Evolutionary conservation across 805 yeast species (phyloP).

Genomic region (Suhomyces emberorum): DNA sequence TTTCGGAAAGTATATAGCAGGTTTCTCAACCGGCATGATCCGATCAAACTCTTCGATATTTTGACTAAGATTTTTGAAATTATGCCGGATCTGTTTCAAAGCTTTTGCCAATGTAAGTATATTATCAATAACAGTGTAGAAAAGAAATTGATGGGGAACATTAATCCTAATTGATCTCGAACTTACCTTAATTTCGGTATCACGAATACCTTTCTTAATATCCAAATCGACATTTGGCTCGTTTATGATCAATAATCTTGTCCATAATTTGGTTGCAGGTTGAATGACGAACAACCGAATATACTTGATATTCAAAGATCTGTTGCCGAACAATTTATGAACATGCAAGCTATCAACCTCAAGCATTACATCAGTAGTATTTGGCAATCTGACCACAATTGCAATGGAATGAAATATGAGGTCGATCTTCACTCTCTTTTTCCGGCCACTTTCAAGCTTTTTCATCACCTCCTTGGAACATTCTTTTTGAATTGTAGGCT

Average conservation of each 20-base stretch:
- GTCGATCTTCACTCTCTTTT: slow-evolving; percentile 27
- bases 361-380: slow-evolving; percentile 43
- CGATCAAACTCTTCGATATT: slow-evolving; percentile 26
- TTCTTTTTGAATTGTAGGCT: slow-evolving; percentile 28
- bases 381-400: slow-evolving; percentile 43
- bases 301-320: slow-evolving; percentile 30
- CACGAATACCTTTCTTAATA: slow-evolving; percentile 5
- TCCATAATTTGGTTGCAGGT: slow-evolving; percentile 45
- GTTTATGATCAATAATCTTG: slow-evolving; percentile 33
- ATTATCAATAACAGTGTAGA: slow-evolving; percentile 79
- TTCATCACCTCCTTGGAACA: slow-evolving; percentile 25
- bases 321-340: slow-evolving; percentile 23
- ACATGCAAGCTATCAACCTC: slow-evolving; percentile 38
- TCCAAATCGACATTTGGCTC: slow-evolving; percentile 22
- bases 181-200: slow-evolving; percentile 16
- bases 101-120: slow-evolving; percentile 66
- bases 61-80: slow-evolving; percentile 36
- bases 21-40: slow-evolving; percentile 35
- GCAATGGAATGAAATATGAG: slow-evolving; percentile 32
- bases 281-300: slow-evolving; percentile 47
- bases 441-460: slow-evolving; percentile 14
- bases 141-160: slow-evolving; percentile 71
- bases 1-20: slow-evolving; percentile 49
- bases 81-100: slow-evolving; percentile 53
- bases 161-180: slow-evolving; percentile 45